These are phyloP conservation scores for Entamoeba nuttalli DNA, from an alignment of 208 protist genomes.

Conservation along the genomic window DNA sequence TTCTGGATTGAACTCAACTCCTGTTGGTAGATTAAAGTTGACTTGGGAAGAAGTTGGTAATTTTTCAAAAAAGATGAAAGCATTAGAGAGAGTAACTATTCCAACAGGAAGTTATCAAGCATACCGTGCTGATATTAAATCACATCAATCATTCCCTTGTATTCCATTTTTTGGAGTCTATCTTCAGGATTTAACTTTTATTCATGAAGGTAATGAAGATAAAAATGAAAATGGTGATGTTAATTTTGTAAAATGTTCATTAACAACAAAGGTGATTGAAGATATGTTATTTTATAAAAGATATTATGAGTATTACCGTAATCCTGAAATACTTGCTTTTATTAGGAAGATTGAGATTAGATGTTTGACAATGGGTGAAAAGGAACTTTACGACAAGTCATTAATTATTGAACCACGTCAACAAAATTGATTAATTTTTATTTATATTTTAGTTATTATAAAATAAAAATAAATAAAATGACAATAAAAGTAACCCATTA, in stretches of 20 bases:
- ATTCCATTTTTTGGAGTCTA: neutral
- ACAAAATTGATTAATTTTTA: neutral
- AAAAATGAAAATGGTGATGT: neutral
- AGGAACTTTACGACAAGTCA: neutral
- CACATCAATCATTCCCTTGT: neutral
- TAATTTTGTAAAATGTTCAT: neutral
- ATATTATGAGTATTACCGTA: neutral
- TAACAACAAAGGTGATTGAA: neutral
- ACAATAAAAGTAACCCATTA: too few species aligned
- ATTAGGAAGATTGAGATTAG: neutral
- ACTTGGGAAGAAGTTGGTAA: neutral
- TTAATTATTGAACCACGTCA: neutral
- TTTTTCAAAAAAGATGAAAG: neutral
- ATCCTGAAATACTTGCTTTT: neutral
- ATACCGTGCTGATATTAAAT: neutral
- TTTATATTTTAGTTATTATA: too few species aligned
- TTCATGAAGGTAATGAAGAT: constrained; percentile 4
- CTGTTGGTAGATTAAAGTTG: neutral
- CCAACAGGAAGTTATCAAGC: neutral
- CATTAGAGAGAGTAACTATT: neutral
- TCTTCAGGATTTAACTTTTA: constrained; percentile 5
- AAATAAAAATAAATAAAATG: too few species aligned
- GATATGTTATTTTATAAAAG: neutral
- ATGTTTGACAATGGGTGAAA: neutral
- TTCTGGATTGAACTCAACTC: neutral